Base-by-base conservation (phyloP, 129 eudicot species). In the Flaveria robusta region DNA sequence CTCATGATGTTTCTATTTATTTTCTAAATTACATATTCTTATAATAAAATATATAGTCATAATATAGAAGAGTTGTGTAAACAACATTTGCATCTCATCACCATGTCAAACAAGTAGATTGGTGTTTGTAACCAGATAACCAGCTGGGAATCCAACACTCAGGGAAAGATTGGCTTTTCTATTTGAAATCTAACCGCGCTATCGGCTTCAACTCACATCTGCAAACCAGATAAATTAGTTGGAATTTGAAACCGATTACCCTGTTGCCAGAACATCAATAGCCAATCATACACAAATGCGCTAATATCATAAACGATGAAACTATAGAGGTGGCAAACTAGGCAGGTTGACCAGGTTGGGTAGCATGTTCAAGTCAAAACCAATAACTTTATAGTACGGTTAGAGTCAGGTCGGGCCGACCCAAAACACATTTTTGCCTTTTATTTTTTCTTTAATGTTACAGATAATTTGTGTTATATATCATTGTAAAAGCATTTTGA, bases 191-290 rank as follows among this genome's bases (percentile, higher is more conserved):
- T 63, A 29, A 70, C 41, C 68, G 10, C 19, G 26, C 31, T 58
- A 43, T 29, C 24, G 70, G 63, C 43, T 46, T 59, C 77, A 78
- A 60, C 71, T 69, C 71, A 78, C 65, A 78, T 70, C 82, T 78
- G 71, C 72, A 78, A 70, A 70, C 41, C 6, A 3, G 20, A 4
- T 47, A 70, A 42, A 20, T 18, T 27, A 27, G 34, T 65, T 27
- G 14, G 50, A 75, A 29, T 34, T 65, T 64, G 16, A 58, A 19
- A 75, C 20, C 54, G 12, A 43, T 18, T 59, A 42, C 46, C 24
- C 9, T 9, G 3, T 63, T 11, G 31, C 56, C 67, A 55, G 41
- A 72, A 34, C 12, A 74, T 15, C 49, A 47, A 34, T 27, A 18
- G 71, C 63, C 37, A 22, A 45, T 45, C 31, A 24, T 41, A 58